A percentile compares a stretch with the other conserved stretches of the same genome.
Conservation (phyloP, 257 asterid genomes). For the Jasminum sambac region DNA sequence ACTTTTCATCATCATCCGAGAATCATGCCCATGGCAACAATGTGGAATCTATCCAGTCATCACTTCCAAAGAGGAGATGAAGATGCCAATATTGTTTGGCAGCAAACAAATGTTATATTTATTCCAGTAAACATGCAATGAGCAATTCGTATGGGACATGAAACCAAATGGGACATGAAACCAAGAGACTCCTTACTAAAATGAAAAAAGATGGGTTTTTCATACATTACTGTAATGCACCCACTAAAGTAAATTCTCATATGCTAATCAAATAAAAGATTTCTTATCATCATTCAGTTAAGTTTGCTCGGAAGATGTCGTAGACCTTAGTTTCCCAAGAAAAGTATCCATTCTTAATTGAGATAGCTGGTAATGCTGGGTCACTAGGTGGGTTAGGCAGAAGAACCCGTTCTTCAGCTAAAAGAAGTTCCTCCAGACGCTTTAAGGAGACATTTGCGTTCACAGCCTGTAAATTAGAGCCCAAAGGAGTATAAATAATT, state of each 20-base stretch:
- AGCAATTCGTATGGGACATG: neutral
- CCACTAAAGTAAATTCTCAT: neutral
- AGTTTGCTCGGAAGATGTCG: neutral
- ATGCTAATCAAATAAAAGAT: neutral
- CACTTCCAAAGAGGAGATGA: neutral
- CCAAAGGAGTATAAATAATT: constrained; percentile 7
- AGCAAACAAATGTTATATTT: neutral
- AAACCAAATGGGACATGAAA: neutral
- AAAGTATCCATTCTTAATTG: constrained; percentile 84
- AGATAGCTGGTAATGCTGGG: constrained; percentile 80
- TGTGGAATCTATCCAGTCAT: neutral
- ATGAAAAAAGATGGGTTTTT: neutral
- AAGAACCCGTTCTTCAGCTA: constrained; percentile 78
- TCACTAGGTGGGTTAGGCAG: constrained; percentile 83
- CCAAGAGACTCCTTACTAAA: neutral
- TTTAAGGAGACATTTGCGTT: constrained; percentile 89
- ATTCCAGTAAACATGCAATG: neutral
- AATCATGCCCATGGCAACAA: neutral
- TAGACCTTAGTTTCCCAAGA: constrained; percentile 94
- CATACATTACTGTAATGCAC: neutral
- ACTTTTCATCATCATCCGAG: neutral
- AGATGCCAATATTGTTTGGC: neutral
- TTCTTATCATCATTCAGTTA: neutral
- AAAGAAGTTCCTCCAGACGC: constrained; percentile 88
- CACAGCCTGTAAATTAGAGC: constrained; percentile 58